Base-by-base conservation (phyloP, 2,329 filamentous ascomycete species). In the Claviceps fusiformis region DNA sequence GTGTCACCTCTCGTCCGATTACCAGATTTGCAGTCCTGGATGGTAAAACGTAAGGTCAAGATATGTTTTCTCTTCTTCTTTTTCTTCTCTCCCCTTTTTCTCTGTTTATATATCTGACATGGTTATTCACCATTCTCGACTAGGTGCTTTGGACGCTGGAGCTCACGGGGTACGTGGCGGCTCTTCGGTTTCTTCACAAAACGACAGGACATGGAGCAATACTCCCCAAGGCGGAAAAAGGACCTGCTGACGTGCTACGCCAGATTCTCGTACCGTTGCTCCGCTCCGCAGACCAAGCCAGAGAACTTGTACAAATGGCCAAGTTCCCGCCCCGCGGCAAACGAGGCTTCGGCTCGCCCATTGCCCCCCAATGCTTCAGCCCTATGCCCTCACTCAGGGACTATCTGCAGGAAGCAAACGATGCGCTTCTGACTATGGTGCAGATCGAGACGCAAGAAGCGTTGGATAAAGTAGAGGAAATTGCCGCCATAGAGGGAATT, bases 371-470 rank as follows among this genome's bases (percentile, higher is more conserved):
- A 46, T 69, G 71, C 39, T 75, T 76, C 60, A 68, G 64, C 27
- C 72, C 73, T 53, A 69, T 70, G 17, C 68, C 74, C 10, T 71
- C 66, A 6, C 72, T 73, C 24, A 73, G 72, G 3, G 71, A 77
- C 54, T 79, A 79, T 57, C 71, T 78, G 60, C 68, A 73, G 57
- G 69, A 73, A 45, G 76, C 76, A 48, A 78, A 79, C 57, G 69
- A 76, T 54, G 60, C 67, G 35, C 71, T 86, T 27, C 64, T 86
- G 56, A 83, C 79, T 17, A 82, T 85, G 69, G 80, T 85, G 11
- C 83, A 86, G 65, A 85, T 86, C 53, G 83, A 86, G 69, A 85
- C 83, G 0, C 71, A 72, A 57, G 81, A 84, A 64, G 82, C 82
- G 0, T 69, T 86, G 15, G 76, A 80, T 1, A 68, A 69, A 13